Percentiles rank a stretch among this genome's conserved stretches.
phyloP scores from a whole-genome alignment of 1,284 basidiomycete genomes.

The Amylostereum areolatum region DNA sequence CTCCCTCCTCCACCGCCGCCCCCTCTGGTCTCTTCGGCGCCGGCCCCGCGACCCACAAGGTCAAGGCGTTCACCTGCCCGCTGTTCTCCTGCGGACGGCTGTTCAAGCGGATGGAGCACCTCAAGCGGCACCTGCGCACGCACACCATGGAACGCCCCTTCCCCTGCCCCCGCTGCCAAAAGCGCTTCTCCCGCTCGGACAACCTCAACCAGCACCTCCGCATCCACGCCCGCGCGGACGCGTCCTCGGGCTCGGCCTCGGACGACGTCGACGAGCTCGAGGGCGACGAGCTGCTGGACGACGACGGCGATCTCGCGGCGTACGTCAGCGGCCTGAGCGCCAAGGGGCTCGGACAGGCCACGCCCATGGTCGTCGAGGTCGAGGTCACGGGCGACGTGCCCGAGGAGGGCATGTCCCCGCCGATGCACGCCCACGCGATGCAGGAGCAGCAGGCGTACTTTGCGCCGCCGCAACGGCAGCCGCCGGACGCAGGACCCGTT shows the following conservation, averaged over 20 bases:
- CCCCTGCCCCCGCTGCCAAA: slow-evolving; percentile 65
- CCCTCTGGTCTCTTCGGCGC: slow-evolving; percentile 10
- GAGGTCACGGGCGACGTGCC: slow-evolving; percentile 52
- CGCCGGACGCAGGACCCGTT: too few relatives aligned
- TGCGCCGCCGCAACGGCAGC: too few relatives aligned
- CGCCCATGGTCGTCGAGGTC: slow-evolving; percentile 54
- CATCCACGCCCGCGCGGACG: slow-evolving; percentile 53
- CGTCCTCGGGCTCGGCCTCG: neutral
- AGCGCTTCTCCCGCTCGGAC: slow-evolving; percentile 80
- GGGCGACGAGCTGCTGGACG: slow-evolving; percentile 20
- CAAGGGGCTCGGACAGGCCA: slow-evolving; percentile 27
- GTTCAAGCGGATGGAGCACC: slow-evolving; percentile 87
- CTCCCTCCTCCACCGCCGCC: slow-evolving; percentile 7
- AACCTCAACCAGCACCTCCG: slow-evolving; percentile 81
- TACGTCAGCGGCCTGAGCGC: slow-evolving; percentile 14
- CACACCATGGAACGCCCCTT: slow-evolving; percentile 86
- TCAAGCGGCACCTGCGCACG: slow-evolving; percentile 83
- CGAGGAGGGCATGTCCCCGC: slow-evolving; percentile 47
- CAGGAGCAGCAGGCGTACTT: too few relatives aligned
- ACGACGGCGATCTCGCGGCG: slow-evolving; percentile 12
- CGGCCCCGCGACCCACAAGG: slow-evolving; percentile 25
- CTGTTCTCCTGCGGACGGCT: slow-evolving; percentile 73
- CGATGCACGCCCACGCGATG: too few relatives aligned
- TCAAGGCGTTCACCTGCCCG: slow-evolving; percentile 74
- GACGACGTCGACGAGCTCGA: slow-evolving; percentile 25